phyloP scores from a whole-genome alignment of 2,329 filamentous ascomycete species.

The Biscogniauxia mediterranea region DNA sequence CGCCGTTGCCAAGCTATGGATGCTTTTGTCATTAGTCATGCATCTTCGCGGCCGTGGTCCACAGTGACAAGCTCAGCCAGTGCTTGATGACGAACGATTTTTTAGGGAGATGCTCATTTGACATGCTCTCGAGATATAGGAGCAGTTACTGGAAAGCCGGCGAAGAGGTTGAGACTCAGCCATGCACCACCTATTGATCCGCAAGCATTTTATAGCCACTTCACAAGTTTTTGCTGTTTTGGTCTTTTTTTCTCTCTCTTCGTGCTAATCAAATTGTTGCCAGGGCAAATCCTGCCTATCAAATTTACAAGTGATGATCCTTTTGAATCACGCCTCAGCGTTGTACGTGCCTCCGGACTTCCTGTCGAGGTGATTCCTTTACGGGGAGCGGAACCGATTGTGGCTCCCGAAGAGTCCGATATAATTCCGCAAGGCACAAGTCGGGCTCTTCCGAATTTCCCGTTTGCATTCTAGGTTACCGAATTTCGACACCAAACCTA shows the following conservation, averaged over 20 bases:
- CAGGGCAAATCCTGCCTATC: background rate
- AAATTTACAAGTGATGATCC: background rate
- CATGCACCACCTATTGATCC: background rate
- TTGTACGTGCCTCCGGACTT: background rate
- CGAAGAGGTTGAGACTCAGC: background rate
- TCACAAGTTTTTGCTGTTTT: background rate
- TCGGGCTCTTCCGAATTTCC: background rate
- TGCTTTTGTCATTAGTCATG: background rate
- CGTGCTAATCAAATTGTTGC: background rate
- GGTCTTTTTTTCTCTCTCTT: background rate
- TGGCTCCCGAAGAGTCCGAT: background rate
- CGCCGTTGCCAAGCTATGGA: background rate
- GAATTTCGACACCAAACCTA: slow-evolving; percentile 75
- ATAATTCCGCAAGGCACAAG: background rate
- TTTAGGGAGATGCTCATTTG: background rate
- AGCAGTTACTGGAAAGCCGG: background rate
- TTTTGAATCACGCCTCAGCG: background rate
- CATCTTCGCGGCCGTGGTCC: background rate
- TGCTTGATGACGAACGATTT: background rate
- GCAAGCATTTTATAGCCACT: background rate
- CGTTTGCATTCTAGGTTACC: slow-evolving; percentile 40
- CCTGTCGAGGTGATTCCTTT: background rate
- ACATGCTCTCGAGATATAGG: background rate
- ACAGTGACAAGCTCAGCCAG: background rate
- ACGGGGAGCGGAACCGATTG: background rate